Evolutionary conservation across 2,329 filamentous ascomycete species (phyloP).

Genomic region (Trichoderma arundinaceum): DNA sequence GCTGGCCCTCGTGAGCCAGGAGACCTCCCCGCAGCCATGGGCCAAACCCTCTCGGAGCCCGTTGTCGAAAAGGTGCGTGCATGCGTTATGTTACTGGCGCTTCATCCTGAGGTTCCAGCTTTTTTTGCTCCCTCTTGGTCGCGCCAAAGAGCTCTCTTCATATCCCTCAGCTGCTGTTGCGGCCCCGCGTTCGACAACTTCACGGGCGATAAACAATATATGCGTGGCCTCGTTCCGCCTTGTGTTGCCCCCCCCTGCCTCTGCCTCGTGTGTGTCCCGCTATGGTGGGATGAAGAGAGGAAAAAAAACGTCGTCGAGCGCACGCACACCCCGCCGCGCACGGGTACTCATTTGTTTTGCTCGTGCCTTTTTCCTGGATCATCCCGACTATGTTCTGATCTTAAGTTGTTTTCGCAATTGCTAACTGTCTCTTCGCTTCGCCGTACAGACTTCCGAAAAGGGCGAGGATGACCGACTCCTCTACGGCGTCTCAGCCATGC

Average conservation of each 20-base stretch:
- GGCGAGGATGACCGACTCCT: constrained; percentile 92
- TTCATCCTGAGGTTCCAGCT: constrained; percentile 30
- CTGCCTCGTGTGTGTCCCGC: constrained; percentile 1
- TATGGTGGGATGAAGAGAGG: neutral
- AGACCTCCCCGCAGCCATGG: constrained; percentile 66
- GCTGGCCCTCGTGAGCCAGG: constrained; percentile 35
- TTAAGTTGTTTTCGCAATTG: constrained; percentile 20
- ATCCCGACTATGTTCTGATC: neutral
- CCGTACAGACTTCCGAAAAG: constrained; percentile 76
- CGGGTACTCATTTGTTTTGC: neutral
- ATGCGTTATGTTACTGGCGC: constrained; percentile 47
- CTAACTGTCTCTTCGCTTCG: constrained; percentile 37
- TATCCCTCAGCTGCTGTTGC: neutral
- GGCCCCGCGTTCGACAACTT: neutral
- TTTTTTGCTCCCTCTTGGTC: neutral
- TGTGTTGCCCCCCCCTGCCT: neutral
- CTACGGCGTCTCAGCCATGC: constrained; percentile 97
- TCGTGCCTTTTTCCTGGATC: neutral
- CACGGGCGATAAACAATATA: neutral
- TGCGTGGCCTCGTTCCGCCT: constrained; percentile 6
- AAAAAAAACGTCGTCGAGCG: neutral
- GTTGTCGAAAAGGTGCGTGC: constrained; percentile 91
- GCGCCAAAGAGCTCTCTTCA: constrained; percentile 24
- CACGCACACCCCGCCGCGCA: constrained; percentile 23
- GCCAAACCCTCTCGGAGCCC: constrained; percentile 98